Conservation (phyloP, 495 filamentous ascomycete species). For the Penicillium coprophilum region DNA sequence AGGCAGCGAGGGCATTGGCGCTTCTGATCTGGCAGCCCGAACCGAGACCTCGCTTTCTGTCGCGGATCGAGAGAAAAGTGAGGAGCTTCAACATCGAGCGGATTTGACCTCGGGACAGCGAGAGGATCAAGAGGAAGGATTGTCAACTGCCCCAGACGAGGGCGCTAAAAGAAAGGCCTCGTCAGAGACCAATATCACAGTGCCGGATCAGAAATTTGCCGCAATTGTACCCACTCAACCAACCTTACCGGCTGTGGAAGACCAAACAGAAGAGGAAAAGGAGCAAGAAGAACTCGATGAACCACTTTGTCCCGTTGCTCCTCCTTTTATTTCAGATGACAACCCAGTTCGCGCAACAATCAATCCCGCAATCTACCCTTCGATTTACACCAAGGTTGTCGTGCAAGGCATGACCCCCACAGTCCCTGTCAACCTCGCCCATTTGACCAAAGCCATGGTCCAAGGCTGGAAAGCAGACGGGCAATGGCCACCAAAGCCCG, state of each 20-base stretch:
- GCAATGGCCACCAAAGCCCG: slow-evolving; percentile 81
- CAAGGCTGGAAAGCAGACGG: slow-evolving; percentile 92
- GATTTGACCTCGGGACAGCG: slow-evolving; percentile 11
- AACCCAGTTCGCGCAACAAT: slow-evolving; percentile 75
- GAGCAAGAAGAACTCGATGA: slow-evolving; percentile 36
- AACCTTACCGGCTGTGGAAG: slow-evolving; percentile 16
- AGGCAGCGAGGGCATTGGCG: slow-evolving; percentile 19
- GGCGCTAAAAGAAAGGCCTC: slow-evolving; percentile 29
- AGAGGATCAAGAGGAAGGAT: slow-evolving; percentile 25
- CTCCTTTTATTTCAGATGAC: slow-evolving; percentile 63
- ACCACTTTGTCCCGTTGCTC: slow-evolving; percentile 58
- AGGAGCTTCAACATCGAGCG: slow-evolving; percentile 16
- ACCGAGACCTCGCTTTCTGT: slow-evolving; percentile 29
- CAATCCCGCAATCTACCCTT: slow-evolving; percentile 66
- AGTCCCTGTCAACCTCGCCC: slow-evolving; percentile 81
- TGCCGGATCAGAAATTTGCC: slow-evolving; percentile 25
- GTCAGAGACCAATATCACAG: slow-evolving; percentile 36
- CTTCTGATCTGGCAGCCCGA: slow-evolving; percentile 36
- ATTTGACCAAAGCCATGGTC: slow-evolving; percentile 79
- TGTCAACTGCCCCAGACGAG: slow-evolving; percentile 27
- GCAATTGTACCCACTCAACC: slow-evolving; percentile 7
- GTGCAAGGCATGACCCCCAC: slow-evolving; percentile 72
- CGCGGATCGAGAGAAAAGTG: slow-evolving; percentile 23
- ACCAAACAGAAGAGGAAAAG: slow-evolving; percentile 27
- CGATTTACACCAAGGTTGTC: slow-evolving; percentile 87